Base-by-base conservation (phyloP, 1,284 basidiomycete genomes). In the Coniferiporia sulphurascens region DNA sequence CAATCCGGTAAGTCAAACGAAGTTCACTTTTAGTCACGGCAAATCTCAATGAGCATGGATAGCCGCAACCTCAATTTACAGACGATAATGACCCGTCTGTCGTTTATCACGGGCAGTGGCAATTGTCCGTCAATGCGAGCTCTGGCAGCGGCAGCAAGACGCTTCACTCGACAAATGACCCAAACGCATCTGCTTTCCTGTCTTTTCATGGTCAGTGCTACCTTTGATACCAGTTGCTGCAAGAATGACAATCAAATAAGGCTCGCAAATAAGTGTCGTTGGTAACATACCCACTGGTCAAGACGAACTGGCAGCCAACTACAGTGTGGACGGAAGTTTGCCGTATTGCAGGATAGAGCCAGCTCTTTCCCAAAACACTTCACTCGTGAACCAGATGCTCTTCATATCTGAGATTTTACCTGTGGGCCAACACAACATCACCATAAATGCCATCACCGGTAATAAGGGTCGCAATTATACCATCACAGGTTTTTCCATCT, bases 261-360 rank as follows among this genome's bases (percentile, higher is more conserved):
- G 61, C 2, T 36, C 46, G 2, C 43, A 58, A 43, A 55, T 62
- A 15, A 12, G 50, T 5, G 60, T 58, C 17, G 9, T 51, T 6
- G 60, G 60, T 7, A 32, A 45, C 12, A 35, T 58, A 17, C 41
- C 52, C 10, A n/a, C 51, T 2, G 60, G 60, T 19, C n/a, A 58
- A 13, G 46, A 43, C n/a, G 6, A 27, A 7, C 10, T 62, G 10
- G n/a, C 50, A 17, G 60, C 60, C 15, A 62, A 62, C 19, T 62
- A 62, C 41, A 55, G n/a, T 15, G 38, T 62, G 22, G 60, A 62
- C 13, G 45, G 32, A 13, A 49, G 56, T 6, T 12, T 46, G 21
- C 51, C 60, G 22, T 2, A 9, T 1, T 49, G 10, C 13, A 36
- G 45, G 32, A 32, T 10, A 32, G 21, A 48, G 35, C 22, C 51